phyloP scores from a whole-genome alignment of 768 basidiomycete species.

The Cyathus striatus region DNA sequence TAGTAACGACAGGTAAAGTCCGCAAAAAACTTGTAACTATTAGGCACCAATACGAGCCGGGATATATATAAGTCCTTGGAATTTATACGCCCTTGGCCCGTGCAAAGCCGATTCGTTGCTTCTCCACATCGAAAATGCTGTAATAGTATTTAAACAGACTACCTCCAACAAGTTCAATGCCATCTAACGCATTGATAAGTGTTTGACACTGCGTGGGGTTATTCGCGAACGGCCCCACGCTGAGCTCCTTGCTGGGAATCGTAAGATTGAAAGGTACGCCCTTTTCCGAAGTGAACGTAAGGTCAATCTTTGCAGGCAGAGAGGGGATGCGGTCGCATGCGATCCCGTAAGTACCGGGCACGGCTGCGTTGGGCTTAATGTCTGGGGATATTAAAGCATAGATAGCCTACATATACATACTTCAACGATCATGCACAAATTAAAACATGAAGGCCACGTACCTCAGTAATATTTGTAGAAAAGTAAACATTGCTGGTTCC shows the following conservation, averaged over 20 bases:
- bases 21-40: too few species aligned
- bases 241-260: conserved; percentile 52
- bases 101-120: too few species aligned
- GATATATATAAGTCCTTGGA: too few species aligned
- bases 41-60: too few species aligned
- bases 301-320: conserved; percentile 46
- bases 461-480: conserved; percentile 42
- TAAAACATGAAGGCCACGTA: conserved; percentile 14
- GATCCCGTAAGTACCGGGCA: conserved; percentile 52
- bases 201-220: conserved; percentile 48
- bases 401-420: conserved; percentile 32
- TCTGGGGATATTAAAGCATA: conserved; percentile 54
- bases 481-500: conserved; percentile 55
- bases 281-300: conserved; percentile 43
- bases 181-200: conserved; percentile 53
- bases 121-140: too few species aligned
- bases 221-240: conserved; percentile 48
- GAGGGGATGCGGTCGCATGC: conserved; percentile 40
- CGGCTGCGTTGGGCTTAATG: conserved; percentile 45
- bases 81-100: too few species aligned
- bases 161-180: conserved; percentile 45
- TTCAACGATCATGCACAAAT: neutral
- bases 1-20: too few species aligned
- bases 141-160: too few species aligned
- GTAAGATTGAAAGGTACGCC: conserved; percentile 50